Conservation (phyloP, 2,329 filamentous ascomycete species). For the Talaromyces sp. region DNA sequence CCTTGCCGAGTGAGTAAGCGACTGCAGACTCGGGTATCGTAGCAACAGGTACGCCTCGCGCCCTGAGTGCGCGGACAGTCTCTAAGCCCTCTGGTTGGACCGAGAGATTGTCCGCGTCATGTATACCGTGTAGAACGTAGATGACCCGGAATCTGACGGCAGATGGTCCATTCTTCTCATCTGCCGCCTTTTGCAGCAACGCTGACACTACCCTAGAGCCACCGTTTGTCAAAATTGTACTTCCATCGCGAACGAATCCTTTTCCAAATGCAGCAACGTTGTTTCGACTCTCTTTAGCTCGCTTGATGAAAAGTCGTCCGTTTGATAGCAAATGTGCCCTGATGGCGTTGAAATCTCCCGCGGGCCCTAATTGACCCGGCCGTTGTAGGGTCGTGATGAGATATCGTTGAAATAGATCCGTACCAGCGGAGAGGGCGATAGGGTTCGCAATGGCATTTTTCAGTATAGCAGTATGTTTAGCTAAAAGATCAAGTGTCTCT, state of each 20-base stretch:
- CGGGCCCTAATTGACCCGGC: slow-evolving; percentile 49
- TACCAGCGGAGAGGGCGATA: slow-evolving; percentile 87
- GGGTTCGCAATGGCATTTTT: slow-evolving; percentile 80
- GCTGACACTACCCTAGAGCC: slow-evolving; percentile 80
- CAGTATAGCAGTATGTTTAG: slow-evolving; percentile 71
- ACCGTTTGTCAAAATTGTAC: slow-evolving; percentile 84
- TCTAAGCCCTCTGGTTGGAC: slow-evolving; percentile 61
- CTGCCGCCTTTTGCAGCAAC: slow-evolving; percentile 70
- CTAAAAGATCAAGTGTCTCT: slow-evolving; percentile 85
- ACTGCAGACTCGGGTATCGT: slow-evolving; percentile 73
- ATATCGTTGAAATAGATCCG: slow-evolving; percentile 92
- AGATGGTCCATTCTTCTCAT: slow-evolving; percentile 53
- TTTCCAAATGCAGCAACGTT: slow-evolving; percentile 77
- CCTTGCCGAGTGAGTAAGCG: slow-evolving; percentile 73
- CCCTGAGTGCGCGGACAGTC: slow-evolving; percentile 68
- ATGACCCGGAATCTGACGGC: slow-evolving; percentile 77
- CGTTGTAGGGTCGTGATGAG: slow-evolving; percentile 70
- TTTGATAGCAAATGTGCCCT: slow-evolving; percentile 81
- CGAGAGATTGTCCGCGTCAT: slow-evolving; percentile 27
- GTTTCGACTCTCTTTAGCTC: slow-evolving; percentile 79
- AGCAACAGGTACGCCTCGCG: slow-evolving; percentile 75
- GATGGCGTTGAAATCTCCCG: slow-evolving; percentile 75
- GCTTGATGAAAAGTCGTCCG: slow-evolving; percentile 77
- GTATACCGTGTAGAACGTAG: slow-evolving; percentile 58
- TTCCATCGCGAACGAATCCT: slow-evolving; percentile 73